These are phyloP conservation scores for Pisolithus marmoratus DNA, from an alignment of 768 basidiomycete species.

Conservation along the genomic window DNA sequence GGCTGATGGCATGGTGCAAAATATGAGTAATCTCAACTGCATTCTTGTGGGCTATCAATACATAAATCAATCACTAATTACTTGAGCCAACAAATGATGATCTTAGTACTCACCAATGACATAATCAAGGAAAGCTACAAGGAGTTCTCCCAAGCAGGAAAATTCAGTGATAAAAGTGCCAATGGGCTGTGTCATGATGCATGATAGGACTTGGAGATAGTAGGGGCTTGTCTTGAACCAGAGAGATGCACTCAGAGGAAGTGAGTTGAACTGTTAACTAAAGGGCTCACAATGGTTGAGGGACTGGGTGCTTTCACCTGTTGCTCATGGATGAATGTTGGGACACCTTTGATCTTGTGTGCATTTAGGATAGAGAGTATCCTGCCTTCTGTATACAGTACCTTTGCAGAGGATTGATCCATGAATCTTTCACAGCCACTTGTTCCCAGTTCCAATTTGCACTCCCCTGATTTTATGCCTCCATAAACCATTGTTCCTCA, in stretches of 20 bases:
- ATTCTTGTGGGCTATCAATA: neutral
- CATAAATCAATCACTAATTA: neutral
- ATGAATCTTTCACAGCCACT: conserved; percentile 5
- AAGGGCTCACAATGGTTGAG: neutral
- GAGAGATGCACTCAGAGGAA: neutral
- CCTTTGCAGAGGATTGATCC: neutral
- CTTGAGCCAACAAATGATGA: neutral
- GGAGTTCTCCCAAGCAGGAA: neutral
- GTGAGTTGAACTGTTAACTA: conserved; percentile 1
- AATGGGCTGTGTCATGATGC: neutral
- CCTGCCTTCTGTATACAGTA: conserved; percentile 1
- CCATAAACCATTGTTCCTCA: neutral
- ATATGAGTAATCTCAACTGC: neutral
- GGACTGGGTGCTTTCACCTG: neutral
- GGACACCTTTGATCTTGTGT: neutral
- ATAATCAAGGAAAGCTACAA: neutral
- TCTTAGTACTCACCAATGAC: neutral
- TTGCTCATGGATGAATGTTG: neutral
- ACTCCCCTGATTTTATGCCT: neutral
- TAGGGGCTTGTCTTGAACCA: neutral
- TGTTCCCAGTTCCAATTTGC: neutral
- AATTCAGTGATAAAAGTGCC: neutral
- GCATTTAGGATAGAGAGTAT: neutral
- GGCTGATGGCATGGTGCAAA: neutral
- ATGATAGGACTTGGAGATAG: neutral